Evolutionary conservation across 371 early-diverging fungal species (phyloP), one percentile per base, ranked within the genome.

Genomic region (Apophysomyces variabilis): DNA sequence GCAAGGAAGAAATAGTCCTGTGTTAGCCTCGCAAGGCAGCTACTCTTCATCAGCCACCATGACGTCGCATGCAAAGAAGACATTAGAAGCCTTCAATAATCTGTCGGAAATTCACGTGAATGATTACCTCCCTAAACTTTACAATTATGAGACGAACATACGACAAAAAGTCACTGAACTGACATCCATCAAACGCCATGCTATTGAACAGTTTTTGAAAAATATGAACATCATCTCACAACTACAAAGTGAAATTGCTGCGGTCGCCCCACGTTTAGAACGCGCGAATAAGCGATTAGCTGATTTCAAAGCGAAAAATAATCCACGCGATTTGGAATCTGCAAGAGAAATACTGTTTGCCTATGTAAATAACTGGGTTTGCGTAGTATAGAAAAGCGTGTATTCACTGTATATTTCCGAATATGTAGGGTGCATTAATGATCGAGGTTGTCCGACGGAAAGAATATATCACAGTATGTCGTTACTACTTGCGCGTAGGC

Each of bases 361-460:
- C 35, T 82, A 82, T 73, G 80, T 80, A 75, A 72, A 26, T 26
- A 26, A 26, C 32, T 26, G 32, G 32, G 32, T 26, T 26, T 26
- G 32, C 32, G 32, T 26, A 26, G 32, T 26, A 3, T 26, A 26
- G 3, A 26, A 26, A 26, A 26, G 32, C 32, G 3, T 26, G 32
- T 26, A 26, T 26, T 26, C 32, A 26, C 32, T 26, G 32, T 26
- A 26, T 26, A 26, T 26, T 26, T 26, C 32, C 32, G 32, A 26
- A 26, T 3, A 26, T 26, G 1, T 26, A 80, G 88, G 91, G 87
- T n/a, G 87, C 86, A 13, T 58, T 85, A 5, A 70, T 92, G 41
- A 87, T 90, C 37, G 93, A 93, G 67, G 74, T 90, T 57, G 90
- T 91, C 1, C 83, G 93, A 62, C 72, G 93, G 39, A 85, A 82